A percentile compares a stretch with the other conserved stretches of the same genome.
Evolutionary conservation across 495 filamentous ascomycete genomes (phyloP).

Genomic region (Neurospora sp.): DNA sequence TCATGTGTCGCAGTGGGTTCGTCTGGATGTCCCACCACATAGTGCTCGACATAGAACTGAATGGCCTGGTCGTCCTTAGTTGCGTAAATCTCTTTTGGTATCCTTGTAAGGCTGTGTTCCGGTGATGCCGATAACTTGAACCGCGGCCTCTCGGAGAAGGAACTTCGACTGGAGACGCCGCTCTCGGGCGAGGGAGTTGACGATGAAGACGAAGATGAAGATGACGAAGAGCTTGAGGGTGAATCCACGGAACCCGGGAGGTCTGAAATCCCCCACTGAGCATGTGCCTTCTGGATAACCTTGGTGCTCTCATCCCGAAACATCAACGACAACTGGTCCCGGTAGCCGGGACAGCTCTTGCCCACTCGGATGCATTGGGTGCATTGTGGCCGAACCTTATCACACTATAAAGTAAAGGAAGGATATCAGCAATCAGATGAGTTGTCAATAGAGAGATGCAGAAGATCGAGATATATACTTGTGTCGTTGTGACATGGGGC

Average conservation of each 20-base stretch:
- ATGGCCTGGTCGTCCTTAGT: constrained; percentile 32
- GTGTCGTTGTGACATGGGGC: background rate
- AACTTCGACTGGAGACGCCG: constrained; percentile 5
- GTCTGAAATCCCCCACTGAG: constrained; percentile 35
- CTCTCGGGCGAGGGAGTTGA: constrained; percentile 5
- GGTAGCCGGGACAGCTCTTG: constrained; percentile 58
- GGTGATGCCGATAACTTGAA: constrained; percentile 6
- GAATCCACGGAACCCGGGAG: constrained; percentile 8
- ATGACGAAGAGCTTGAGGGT: constrained; percentile 21
- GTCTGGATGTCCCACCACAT: constrained; percentile 37
- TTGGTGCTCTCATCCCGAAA: constrained; percentile 65
- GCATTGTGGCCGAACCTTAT: constrained; percentile 53
- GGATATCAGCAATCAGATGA: background rate
- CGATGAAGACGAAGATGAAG: constrained; percentile 5
- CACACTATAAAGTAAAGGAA: constrained; percentile 38
- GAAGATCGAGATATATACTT: background rate
- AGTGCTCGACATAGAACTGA: constrained; percentile 38
- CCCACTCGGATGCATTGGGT: constrained; percentile 50
- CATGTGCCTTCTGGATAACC: constrained; percentile 54
- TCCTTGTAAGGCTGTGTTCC: background rate
- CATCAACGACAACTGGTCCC: constrained; percentile 56
- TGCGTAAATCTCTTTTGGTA: constrained; percentile 11
- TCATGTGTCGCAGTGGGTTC: constrained; percentile 29
- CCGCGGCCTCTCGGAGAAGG: background rate
- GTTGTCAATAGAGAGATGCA: background rate